A percentile compares a stretch with the other conserved stretches of the same genome.
Conservation (phyloP, 2,329 filamentous ascomycete species). For the Ophiosphaerella narmari region DNA sequence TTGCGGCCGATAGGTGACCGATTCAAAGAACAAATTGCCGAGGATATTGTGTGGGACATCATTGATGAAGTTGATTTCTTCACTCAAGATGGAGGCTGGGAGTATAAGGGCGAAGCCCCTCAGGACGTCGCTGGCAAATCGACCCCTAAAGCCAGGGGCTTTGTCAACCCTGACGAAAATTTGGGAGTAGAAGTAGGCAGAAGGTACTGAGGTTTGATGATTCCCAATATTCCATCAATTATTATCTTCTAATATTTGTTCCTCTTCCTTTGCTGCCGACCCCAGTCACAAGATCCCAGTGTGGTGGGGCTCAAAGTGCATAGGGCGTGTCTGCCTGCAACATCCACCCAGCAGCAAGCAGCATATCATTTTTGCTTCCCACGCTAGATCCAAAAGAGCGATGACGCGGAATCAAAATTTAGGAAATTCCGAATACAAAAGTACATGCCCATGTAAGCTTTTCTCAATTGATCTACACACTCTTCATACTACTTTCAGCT, state of each 20-base stretch:
- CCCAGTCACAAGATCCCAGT: no score
- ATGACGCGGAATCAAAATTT: slow-evolving; percentile 22
- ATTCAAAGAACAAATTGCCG: slow-evolving; percentile 90
- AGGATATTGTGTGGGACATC: slow-evolving; percentile 91
- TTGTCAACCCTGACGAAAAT: slow-evolving; percentile 44
- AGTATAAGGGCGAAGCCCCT: slow-evolving; percentile 43
- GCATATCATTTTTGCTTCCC: no score
- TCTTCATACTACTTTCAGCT: no score
- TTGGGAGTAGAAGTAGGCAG: slow-evolving; percentile 43
- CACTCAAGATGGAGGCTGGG: slow-evolving; percentile 66
- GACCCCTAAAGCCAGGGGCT: slow-evolving; percentile 44
- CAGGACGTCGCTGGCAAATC: slow-evolving; percentile 40
- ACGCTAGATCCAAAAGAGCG: slow-evolving; percentile 4
- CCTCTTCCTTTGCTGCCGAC: no score
- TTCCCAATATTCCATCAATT: not conserved
- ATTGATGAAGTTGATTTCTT: slow-evolving; percentile 94
- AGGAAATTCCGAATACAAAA: slow-evolving; percentile 2
- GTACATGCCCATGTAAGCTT: not conserved
- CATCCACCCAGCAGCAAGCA: no score
- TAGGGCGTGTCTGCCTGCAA: no score
- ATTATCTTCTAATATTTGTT: not conserved
- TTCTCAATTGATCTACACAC: not conserved
- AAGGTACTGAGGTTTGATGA: slow-evolving; percentile 28
- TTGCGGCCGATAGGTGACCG: slow-evolving; percentile 72
- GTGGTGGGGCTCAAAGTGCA: no score